Evolutionary conservation across 1,284 basidiomycete genomes (phyloP).

Genomic region (Vanrija humicola): DNA sequence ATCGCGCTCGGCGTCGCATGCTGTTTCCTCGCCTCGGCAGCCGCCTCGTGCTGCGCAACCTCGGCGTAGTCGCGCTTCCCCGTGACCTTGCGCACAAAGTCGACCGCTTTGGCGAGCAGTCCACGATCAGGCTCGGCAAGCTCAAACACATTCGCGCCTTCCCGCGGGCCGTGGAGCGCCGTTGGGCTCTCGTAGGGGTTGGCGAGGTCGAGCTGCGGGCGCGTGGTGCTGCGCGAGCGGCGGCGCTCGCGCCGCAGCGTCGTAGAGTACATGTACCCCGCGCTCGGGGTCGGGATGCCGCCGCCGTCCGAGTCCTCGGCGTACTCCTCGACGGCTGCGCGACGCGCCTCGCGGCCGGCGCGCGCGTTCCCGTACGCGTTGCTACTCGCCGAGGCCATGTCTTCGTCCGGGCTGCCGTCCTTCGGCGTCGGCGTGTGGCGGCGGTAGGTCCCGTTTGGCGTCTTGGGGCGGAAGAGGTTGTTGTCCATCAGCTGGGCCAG

Average conservation of each 20-base stretch:
- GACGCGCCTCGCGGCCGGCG: neutral
- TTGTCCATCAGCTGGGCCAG: too few species aligned
- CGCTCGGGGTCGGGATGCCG: neutral
- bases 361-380: neutral
- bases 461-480: too few species aligned
- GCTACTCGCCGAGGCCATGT: too few species aligned
- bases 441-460: too few species aligned
- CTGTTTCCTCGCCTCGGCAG: conserved; percentile 33
- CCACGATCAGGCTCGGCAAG: conserved; percentile 3
- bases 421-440: too few species aligned
- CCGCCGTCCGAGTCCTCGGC: neutral
- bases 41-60: conserved; percentile 23
- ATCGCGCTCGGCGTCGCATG: conserved; percentile 43
- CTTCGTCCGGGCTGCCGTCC: too few species aligned
- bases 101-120: neutral
- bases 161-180: neutral
- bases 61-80: conserved; percentile 32
- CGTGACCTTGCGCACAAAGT: conserved; percentile 23
- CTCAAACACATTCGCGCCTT: conserved; percentile 6
- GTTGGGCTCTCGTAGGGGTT: conserved; percentile 11
- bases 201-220: conserved; percentile 1
- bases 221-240: conserved; percentile 8
- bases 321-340: neutral
- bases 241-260: conserved; percentile 63
- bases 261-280: conserved; percentile 69